These are phyloP conservation scores for Myotisia sp. DNA, from an alignment of 2,329 filamentous ascomycete species.

Conservation along the genomic window DNA sequence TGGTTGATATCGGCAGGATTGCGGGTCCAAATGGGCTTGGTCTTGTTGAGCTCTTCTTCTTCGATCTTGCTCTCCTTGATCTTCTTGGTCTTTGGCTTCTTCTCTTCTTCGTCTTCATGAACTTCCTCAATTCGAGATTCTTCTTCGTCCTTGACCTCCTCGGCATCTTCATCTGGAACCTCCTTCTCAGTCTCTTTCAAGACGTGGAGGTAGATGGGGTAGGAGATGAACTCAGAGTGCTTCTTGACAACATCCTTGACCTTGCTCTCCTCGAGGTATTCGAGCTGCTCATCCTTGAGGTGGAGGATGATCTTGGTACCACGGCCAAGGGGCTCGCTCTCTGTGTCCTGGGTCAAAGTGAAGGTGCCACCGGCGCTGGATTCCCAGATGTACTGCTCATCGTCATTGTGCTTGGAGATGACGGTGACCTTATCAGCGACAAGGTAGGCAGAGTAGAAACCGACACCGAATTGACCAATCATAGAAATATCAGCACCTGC, in stretches of 20 bases:
- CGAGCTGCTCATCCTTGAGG: slow-evolving; percentile 97
- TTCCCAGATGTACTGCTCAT: slow-evolving; percentile 99
- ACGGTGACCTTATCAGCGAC: slow-evolving; percentile 94
- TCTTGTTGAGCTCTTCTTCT: slow-evolving; percentile 99
- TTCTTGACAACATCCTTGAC: slow-evolving; percentile 99
- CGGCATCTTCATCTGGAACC: slow-evolving; percentile 89
- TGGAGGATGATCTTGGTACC: slow-evolving; percentile 97
- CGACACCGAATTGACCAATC: slow-evolving; percentile 99
- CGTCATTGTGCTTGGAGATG: slow-evolving; percentile 97
- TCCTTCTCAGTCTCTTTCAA: slow-evolving; percentile 98
- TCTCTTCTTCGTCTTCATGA: slow-evolving; percentile 68
- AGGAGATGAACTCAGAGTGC: slow-evolving; percentile 99
- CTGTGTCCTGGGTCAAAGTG: slow-evolving; percentile 78
- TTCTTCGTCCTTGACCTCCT: slow-evolving; percentile 45
- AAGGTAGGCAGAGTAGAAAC: slow-evolving; percentile 99
- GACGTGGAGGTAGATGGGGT: slow-evolving; percentile 99
- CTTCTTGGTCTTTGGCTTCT: slow-evolving; percentile 98
- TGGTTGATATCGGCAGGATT: slow-evolving; percentile 89
- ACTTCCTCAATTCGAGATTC: slow-evolving; percentile 86
- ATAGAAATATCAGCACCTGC: slow-evolving; percentile 99
- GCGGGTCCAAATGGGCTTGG: slow-evolving; percentile 99
- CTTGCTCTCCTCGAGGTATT: slow-evolving; percentile 97
- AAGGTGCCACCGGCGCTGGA: slow-evolving; percentile 95
- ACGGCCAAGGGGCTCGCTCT: slow-evolving; percentile 79
- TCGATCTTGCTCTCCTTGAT: slow-evolving; percentile 97